Evolutionary conservation across 2,329 filamentous ascomycete species (phyloP), one percentile per base, ranked within the genome.

Genomic region (Lachnellula cervina): DNA sequence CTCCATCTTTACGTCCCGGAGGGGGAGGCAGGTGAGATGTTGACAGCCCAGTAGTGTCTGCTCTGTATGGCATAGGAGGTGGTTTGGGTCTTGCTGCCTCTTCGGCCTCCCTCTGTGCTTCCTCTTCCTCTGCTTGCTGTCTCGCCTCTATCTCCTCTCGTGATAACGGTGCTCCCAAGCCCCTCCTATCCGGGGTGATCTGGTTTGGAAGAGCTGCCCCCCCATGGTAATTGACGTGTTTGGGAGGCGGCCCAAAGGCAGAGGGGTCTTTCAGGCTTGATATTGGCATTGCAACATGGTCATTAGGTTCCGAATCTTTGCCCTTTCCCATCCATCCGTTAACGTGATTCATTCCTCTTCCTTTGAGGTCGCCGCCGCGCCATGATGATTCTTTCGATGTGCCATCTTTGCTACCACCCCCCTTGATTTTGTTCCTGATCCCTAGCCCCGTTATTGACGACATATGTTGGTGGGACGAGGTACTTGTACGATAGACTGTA

Each of bases 221-320:
- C 17, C 68, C 68, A 57, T 70, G 62, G 52, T 65, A 68, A 38
- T 66, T 65, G 35, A 67, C 55, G 54, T 70, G 80, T 67, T 82
- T 88, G 1, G 86, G 86, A 42, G 86, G 86, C 37, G 86, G 84
- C 1, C 78, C 86, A 68, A 89, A 89, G 2, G 79, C 76, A 1
- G 77, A 66, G 2, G 84, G 86, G 65, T 89, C 86, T 71, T 80
- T 84, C 19, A 89, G 70, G 2, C 79, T 76, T 1, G 79, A 75
- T 13, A 89, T 69, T 16, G 86, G 86, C 47, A 75, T 74, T 21
- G 65, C 61, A 9, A 60, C 49, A 59, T 65, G 66, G 35, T 67
- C 64, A 2, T 54, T 19, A 46, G 56, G 58, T 56, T 60, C 61
- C 44, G 52, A 23, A 38, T 65, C 59, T 60, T 69, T 70, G 21